Evolutionary conservation across 805 yeast genomes (phyloP).

Genomic region (Millerozyma acaciae): DNA sequence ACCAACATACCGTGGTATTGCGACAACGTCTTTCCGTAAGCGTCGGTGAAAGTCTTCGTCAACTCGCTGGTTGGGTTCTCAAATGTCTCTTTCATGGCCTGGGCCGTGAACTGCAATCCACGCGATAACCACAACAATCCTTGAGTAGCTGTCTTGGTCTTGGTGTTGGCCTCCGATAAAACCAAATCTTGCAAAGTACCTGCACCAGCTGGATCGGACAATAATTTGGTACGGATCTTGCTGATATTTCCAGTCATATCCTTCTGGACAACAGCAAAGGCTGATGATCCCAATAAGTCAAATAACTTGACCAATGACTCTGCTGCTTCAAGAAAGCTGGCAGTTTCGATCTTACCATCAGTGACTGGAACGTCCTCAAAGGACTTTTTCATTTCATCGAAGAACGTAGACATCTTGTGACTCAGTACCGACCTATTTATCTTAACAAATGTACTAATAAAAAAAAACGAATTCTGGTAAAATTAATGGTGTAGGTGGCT

Average conservation of each 20-base stretch:
- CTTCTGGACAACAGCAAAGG: constrained; percentile 78
- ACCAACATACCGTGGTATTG: constrained; percentile 79
- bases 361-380: constrained; percentile 70
- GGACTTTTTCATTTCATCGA: constrained; percentile 71
- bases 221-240: constrained; percentile 65
- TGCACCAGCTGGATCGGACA: constrained; percentile 59
- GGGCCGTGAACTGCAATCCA: constrained; percentile 88
- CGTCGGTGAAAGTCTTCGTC: constrained; percentile 73
- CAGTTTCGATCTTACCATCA: constrained; percentile 63
- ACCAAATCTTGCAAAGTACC: constrained; percentile 77
- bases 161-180: constrained; percentile 62
- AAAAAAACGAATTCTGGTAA: no score
- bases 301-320: constrained; percentile 80
- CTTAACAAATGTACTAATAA: no score
- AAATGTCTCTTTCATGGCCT: constrained; percentile 78
- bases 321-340: constrained; percentile 76
- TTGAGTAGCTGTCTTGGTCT: constrained; percentile 79
- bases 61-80: constrained; percentile 62
- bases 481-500: no score
- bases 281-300: constrained; percentile 80
- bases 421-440: no score
- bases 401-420: constrained; percentile 62
- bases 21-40: constrained; percentile 76
- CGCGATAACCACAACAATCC: constrained; percentile 84
- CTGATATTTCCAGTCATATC: constrained; percentile 86